Conservation (phyloP, 1,284 basidiomycete genomes). For the Ustilago esculenta region DNA sequence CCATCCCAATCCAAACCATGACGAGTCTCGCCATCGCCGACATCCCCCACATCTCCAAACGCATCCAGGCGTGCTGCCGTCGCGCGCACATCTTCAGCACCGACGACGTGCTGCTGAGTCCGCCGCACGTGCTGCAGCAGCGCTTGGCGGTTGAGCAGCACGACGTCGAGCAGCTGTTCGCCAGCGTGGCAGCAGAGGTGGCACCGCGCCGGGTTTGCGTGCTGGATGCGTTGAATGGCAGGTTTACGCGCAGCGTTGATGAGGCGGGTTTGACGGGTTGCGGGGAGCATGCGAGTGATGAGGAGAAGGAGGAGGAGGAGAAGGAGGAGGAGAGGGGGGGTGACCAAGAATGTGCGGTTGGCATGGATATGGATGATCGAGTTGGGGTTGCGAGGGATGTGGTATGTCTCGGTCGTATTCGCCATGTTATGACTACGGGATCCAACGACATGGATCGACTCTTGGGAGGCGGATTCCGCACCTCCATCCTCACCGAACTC, state of each 20-base stretch:
- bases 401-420: constrained; percentile 14
- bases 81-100: constrained; percentile 38
- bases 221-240: constrained; percentile 30
- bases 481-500: constrained; percentile 49
- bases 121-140: constrained; percentile 23
- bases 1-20: constrained; percentile 8
- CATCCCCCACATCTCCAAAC: constrained; percentile 37
- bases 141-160: constrained; percentile 13
- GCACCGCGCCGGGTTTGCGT: constrained; percentile 26
- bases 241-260: background rate
- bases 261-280: too few relatives aligned
- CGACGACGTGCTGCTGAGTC: constrained; percentile 36
- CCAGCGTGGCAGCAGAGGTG: constrained; percentile 25
- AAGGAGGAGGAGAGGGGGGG: too few relatives aligned
- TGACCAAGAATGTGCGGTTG: background rate
- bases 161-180: constrained; percentile 26
- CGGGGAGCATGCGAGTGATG: too few relatives aligned
- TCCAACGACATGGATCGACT: constrained; percentile 36
- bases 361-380: background rate
- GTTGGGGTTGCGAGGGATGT: constrained; percentile 9
- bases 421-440: constrained; percentile 30
- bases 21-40: constrained; percentile 32
- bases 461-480: constrained; percentile 44
- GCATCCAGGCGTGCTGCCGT: constrained; percentile 47
- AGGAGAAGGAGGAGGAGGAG: too few relatives aligned